Percentiles rank a stretch among this genome's conserved stretches.
These are phyloP conservation scores for Globisporangium ultimum DNA, from an alignment of 352 stramenopile genomes.

Conservation along the genomic window DNA sequence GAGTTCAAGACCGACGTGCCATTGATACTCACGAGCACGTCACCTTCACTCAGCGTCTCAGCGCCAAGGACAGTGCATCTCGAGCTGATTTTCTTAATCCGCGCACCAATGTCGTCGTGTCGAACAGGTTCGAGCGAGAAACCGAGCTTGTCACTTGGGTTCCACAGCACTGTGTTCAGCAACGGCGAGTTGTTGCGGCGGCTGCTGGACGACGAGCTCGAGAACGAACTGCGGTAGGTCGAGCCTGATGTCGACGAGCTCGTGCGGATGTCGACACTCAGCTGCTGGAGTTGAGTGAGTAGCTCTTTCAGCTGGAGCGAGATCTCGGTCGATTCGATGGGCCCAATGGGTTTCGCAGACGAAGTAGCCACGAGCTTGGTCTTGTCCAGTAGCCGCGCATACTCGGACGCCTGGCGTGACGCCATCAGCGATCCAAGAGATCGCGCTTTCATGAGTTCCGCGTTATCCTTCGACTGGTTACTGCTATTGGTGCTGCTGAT, in stretches of 20 bases:
- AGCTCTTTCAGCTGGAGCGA: conserved; percentile 69
- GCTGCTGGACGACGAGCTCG: conserved; percentile 44
- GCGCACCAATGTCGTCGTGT: conserved; percentile 48
- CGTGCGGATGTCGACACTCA: conserved; percentile 65
- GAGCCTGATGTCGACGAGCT: conserved; percentile 45
- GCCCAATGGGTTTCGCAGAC: conserved; percentile 22
- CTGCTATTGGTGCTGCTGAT: conserved; percentile 17
- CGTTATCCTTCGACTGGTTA: conserved; percentile 17
- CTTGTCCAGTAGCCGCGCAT: conserved; percentile 34
- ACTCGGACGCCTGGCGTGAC: conserved; percentile 33
- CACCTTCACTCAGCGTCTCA: conserved; percentile 46
- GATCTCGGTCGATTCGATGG: conserved; percentile 54
- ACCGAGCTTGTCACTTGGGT: conserved; percentile 71
- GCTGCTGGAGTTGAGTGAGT: conserved; percentile 63
- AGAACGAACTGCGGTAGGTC: conserved; percentile 78
- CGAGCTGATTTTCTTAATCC: conserved; percentile 64
- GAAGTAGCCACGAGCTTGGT: conserved; percentile 12
- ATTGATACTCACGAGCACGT: conserved; percentile 79
- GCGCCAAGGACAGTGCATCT: conserved; percentile 70
- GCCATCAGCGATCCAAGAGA: conserved; percentile 49
- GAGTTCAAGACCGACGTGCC: conserved; percentile 49
- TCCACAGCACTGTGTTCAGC: conserved; percentile 64
- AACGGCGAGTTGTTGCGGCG: conserved; percentile 13
- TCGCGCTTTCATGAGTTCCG: conserved; percentile 39
- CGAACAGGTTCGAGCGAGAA: conserved; percentile 48